Evolutionary conservation across 2,329 filamentous ascomycete genomes (phyloP).

Genomic region (Xylariales sp.): DNA sequence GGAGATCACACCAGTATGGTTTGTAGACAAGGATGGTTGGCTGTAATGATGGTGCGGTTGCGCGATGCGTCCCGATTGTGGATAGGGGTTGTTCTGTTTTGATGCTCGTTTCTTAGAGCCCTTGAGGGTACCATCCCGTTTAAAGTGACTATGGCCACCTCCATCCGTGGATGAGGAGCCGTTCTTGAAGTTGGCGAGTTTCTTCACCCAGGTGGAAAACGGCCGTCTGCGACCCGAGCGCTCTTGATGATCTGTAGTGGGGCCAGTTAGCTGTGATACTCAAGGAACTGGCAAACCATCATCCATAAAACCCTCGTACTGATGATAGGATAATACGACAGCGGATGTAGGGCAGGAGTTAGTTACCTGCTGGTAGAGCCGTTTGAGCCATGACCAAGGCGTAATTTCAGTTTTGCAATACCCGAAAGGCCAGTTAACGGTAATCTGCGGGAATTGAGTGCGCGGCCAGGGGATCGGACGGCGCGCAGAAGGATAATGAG

Average conservation of each 20-base stretch:
- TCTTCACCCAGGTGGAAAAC: constrained; percentile 92
- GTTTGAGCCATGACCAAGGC: too few relatives aligned
- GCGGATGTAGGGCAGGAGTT: too few relatives aligned
- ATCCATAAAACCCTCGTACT: too few relatives aligned
- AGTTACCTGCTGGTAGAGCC: too few relatives aligned
- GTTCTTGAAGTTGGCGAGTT: constrained; percentile 78
- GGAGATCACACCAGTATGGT: constrained; percentile 41
- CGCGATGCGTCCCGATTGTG: constrained; percentile 64
- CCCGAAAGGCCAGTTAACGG: too few relatives aligned
- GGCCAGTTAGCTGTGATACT: too few relatives aligned
- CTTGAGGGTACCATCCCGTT: constrained; percentile 34
- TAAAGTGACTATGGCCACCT: constrained; percentile 32
- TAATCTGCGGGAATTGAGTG: too few relatives aligned
- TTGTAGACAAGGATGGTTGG: constrained; percentile 52
- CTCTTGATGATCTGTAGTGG: constrained; percentile 62
- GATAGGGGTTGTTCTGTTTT: constrained; percentile 88
- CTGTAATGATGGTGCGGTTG: constrained; percentile 36
- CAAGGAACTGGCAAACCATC: too few relatives aligned
- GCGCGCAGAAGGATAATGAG: too few relatives aligned
- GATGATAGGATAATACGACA: too few relatives aligned
- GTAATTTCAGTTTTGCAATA: too few relatives aligned
- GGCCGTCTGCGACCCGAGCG: constrained; percentile 68
- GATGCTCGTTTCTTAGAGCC: constrained; percentile 53
- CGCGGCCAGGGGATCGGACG: too few relatives aligned
- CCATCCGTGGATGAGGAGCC: constrained; percentile 57